Conservation (phyloP, 1,284 basidiomycete species). For the Singerocomus inundabilis region DNA sequence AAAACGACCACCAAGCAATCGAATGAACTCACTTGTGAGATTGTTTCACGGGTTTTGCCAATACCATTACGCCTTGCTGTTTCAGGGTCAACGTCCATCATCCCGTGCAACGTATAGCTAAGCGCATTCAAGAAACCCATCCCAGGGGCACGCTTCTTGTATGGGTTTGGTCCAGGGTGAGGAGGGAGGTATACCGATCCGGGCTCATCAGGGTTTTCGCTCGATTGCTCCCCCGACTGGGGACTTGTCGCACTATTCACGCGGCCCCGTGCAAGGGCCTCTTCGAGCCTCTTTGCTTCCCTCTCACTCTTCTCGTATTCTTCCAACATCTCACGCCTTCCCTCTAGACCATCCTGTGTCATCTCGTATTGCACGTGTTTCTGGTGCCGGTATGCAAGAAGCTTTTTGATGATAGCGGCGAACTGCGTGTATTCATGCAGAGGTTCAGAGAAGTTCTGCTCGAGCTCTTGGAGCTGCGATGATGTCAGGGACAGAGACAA, state of each 20-base stretch:
- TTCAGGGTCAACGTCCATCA: constrained; percentile 99
- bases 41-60: constrained; percentile 90
- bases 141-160: constrained; percentile 62
- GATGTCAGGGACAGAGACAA: constrained; percentile 13
- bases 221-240: constrained; percentile 35
- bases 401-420: constrained; percentile 89
- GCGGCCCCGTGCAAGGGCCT: constrained; percentile 71
- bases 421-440: constrained; percentile 96
- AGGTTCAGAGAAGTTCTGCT: constrained; percentile 93
- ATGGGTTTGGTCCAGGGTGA: constrained; percentile 71
- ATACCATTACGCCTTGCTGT: constrained; percentile 91
- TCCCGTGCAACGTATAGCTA: constrained; percentile 92
- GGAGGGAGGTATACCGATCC: constrained; percentile 59
- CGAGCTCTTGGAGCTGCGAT: constrained; percentile 81
- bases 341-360: constrained; percentile 88
- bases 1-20: constrained; percentile 9
- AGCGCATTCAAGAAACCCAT: constrained; percentile 91
- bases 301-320: constrained; percentile 91
- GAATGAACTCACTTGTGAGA: constrained; percentile 71
- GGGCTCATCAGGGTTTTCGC: constrained; percentile 35
- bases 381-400: constrained; percentile 93
- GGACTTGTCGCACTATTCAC: constrained; percentile 27
- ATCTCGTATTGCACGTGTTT: constrained; percentile 99
- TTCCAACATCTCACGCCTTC: constrained; percentile 84
- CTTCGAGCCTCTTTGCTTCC: constrained; percentile 87